Conservation (phyloP, 768 basidiomycete species). For the Russula dissimulans region DNA sequence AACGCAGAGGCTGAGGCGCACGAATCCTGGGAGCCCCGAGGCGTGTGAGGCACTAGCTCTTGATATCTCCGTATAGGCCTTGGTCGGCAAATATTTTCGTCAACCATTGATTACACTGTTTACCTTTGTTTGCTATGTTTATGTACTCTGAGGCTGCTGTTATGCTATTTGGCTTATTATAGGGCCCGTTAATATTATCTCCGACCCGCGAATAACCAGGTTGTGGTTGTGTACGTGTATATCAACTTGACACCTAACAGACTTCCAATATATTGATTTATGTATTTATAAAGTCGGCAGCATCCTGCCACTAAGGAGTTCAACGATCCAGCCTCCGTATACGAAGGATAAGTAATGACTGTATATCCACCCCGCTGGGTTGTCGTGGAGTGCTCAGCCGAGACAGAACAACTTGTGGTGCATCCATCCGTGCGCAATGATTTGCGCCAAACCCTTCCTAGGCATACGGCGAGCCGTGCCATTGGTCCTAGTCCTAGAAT, state of each 20-base stretch:
- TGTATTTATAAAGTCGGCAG: background rate
- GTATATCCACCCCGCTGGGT: constrained; percentile 1
- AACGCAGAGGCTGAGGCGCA: constrained; percentile 5
- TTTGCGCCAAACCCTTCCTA: background rate
- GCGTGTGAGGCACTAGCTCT: background rate
- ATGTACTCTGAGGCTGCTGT: too few relatives aligned
- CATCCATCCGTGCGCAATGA: background rate
- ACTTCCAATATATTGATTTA: background rate
- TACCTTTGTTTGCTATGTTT: too few relatives aligned
- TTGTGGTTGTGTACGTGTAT: background rate
- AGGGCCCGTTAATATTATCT: too few relatives aligned
- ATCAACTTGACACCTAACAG: background rate
- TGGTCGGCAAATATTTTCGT: too few relatives aligned
- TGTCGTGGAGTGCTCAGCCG: constrained; percentile 3
- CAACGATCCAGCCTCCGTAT: background rate
- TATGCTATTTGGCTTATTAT: too few relatives aligned
- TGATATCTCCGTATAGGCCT: too few relatives aligned
- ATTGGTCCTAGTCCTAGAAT: too few relatives aligned
- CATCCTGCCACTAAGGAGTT: too few relatives aligned
- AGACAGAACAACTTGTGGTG: too few relatives aligned
- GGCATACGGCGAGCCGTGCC: too few relatives aligned
- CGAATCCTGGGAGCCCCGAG: background rate
- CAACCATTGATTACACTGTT: too few relatives aligned
- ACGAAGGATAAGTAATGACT: background rate
- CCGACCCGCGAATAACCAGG: too few relatives aligned